A percentile compares a stretch with the other conserved stretches of the same genome.
Evolutionary conservation across 2,329 filamentous ascomycete genomes (phyloP).

Genomic region (Apiospora hydei): DNA sequence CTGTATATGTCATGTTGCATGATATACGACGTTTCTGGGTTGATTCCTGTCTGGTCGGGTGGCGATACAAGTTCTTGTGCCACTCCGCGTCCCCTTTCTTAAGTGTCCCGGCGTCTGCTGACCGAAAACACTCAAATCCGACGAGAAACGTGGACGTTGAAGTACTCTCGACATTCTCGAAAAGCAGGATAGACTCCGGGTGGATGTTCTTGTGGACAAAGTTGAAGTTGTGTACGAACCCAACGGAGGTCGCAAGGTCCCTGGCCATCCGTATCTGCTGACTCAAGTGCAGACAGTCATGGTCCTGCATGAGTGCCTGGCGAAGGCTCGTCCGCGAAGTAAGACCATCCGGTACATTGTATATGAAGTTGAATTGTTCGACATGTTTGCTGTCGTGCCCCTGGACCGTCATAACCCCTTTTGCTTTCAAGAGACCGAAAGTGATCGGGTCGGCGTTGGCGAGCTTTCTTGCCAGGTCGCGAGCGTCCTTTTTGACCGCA

Average conservation of each 20-base stretch:
- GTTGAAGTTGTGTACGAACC: conserved; percentile 27
- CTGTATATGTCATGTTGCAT: conserved; percentile 59
- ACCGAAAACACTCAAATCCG: conserved; percentile 31
- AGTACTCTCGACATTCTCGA: background rate
- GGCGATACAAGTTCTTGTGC: conserved; percentile 33
- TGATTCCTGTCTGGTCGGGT: conserved; percentile 30
- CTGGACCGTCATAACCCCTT: background rate
- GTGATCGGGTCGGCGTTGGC: background rate
- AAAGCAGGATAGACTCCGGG: conserved; percentile 25
- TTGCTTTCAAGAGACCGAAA: background rate
- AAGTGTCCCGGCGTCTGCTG: conserved; percentile 26
- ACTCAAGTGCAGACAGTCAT: background rate
- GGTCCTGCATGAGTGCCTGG: background rate
- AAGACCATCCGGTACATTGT: background rate
- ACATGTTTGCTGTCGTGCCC: background rate
- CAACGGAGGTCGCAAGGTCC: conserved; percentile 17
- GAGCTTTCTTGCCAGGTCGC: conserved; percentile 7
- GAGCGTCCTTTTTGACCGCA: background rate
- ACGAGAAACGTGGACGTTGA: conserved; percentile 24
- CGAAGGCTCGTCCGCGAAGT: background rate
- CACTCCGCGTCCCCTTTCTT: conserved; percentile 28
- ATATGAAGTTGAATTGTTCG: background rate
- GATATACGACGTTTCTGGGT: conserved; percentile 29
- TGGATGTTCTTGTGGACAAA: conserved; percentile 28
- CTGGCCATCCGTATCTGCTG: background rate